Evolutionary conservation across 1,139 yeast genomes (phyloP).

Genomic region (Scheffersomyces segobiensis): DNA sequence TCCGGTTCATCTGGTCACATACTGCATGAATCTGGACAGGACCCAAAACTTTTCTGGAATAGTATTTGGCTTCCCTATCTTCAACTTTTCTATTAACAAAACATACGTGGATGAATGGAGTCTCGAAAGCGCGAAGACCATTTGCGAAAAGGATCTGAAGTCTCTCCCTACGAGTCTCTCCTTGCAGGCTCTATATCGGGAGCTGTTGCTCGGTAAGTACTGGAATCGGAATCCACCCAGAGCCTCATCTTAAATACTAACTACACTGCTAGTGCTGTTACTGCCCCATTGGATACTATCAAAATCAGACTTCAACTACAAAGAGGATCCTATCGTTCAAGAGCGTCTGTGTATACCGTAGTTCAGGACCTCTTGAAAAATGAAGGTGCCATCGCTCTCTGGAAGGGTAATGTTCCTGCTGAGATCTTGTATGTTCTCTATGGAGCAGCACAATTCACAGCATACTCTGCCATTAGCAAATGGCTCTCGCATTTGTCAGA

Average conservation of each 20-base stretch:
- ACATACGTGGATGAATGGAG: background rate
- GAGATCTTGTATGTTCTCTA: constrained; percentile 80
- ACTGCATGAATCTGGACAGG: background rate
- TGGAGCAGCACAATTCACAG: constrained; percentile 82
- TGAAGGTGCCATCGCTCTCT: constrained; percentile 55
- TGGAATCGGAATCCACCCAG: background rate
- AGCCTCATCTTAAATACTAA: constrained; percentile 8
- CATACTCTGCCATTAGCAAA: constrained; percentile 59
- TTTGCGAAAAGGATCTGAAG: constrained; percentile 51
- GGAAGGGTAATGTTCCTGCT: constrained; percentile 97
- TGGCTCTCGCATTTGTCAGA: constrained; percentile 33
- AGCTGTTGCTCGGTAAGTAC: constrained; percentile 51
- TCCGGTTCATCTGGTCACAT: background rate
- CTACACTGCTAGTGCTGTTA: constrained; percentile 40
- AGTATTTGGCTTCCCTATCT: background rate
- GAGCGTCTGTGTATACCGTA: constrained; percentile 34
- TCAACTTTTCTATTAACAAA: background rate
- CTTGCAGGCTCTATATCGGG: constrained; percentile 78
- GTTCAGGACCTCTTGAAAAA: constrained; percentile 25
- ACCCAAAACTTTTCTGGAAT: background rate
- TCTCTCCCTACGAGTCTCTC: constrained; percentile 43
- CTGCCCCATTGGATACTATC: constrained; percentile 89
- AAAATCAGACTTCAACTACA: constrained; percentile 82
- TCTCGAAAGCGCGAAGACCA: constrained; percentile 40
- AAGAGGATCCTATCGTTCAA: constrained; percentile 22